phyloP scores from a whole-genome alignment of 768 basidiomycete species.

The Candolleomyces eurysporus region DNA sequence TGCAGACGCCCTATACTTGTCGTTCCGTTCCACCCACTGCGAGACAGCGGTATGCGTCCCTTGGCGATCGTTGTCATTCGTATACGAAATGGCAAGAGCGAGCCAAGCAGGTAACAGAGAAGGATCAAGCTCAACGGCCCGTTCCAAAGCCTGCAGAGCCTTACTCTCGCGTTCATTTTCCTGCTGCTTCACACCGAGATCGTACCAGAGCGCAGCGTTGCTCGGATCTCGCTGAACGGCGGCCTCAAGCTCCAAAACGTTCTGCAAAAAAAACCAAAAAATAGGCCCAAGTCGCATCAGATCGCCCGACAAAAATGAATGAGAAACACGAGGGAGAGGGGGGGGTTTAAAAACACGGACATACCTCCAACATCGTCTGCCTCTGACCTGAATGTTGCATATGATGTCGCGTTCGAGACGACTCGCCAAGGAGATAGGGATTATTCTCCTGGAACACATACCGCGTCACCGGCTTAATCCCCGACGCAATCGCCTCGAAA shows the following conservation, averaged over 20 bases:
- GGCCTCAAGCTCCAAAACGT: slow-evolving; percentile 86
- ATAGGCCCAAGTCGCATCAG: neutral
- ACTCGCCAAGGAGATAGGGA: slow-evolving; percentile 70
- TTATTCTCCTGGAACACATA: slow-evolving; percentile 80
- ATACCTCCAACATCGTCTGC: slow-evolving; percentile 42
- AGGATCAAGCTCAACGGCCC: slow-evolving; percentile 80
- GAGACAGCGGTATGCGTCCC: slow-evolving; percentile 78
- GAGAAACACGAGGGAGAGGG: slow-evolving; percentile 1
- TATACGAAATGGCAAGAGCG: slow-evolving; percentile 85
- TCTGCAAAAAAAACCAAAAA: slow-evolving; percentile 41
- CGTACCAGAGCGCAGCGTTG: slow-evolving; percentile 79
- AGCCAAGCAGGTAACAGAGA: slow-evolving; percentile 79
- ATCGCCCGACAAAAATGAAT: slow-evolving; percentile 12
- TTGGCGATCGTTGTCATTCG: slow-evolving; percentile 79
- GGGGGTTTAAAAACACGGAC: slow-evolving; percentile 10
- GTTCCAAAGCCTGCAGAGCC: slow-evolving; percentile 81
- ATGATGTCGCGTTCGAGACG: slow-evolving; percentile 52
- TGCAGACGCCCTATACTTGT: slow-evolving; percentile 49
- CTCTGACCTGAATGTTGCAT: slow-evolving; percentile 31
- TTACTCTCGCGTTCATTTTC: slow-evolving; percentile 94
- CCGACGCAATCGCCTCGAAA: slow-evolving; percentile 71
- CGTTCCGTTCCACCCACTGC: slow-evolving; percentile 76
- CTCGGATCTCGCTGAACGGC: slow-evolving; percentile 74
- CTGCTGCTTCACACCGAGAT: slow-evolving; percentile 95
- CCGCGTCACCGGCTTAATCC: slow-evolving; percentile 50